Percentiles rank a stretch among this genome's conserved stretches.
phyloP scores from a whole-genome alignment of 2,329 filamentous ascomycete genomes.

The Ustulina deusta region DNA sequence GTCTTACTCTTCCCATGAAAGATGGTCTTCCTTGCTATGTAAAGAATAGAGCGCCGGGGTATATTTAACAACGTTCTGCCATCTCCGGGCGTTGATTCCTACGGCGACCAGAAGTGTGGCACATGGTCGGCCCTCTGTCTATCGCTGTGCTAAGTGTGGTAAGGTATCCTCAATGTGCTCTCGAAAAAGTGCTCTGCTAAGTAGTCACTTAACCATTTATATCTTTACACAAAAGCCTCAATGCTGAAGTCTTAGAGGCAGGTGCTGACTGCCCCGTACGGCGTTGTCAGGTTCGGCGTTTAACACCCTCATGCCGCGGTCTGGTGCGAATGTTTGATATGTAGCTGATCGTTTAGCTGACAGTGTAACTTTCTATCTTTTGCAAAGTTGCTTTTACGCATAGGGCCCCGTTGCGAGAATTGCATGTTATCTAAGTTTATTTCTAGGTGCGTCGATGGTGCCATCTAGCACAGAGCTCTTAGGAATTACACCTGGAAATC shows the following conservation, averaged over 20 bases:
- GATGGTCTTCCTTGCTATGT: conserved; percentile 66
- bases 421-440: not conserved
- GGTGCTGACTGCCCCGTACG: not conserved
- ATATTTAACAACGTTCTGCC: not conserved
- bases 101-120: not conserved
- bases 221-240: not conserved
- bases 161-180: too few species aligned
- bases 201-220: not conserved
- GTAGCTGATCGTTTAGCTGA: too few species aligned
- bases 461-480: not conserved
- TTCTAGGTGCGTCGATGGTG: not conserved
- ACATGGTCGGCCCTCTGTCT: not conserved
- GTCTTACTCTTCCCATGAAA: conserved; percentile 73
- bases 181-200: not conserved
- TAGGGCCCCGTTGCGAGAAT: not conserved
- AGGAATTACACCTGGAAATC: not conserved
- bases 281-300: not conserved
- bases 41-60: conserved; percentile 32
- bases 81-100: not conserved
- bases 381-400: not conserved
- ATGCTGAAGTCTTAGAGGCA: not conserved
- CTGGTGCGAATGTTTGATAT: not conserved
- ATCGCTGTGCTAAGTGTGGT: not conserved
- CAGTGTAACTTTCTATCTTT: not conserved
- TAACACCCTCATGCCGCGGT: not conserved